Conservation (phyloP, 2,329 filamentous ascomycete species). For the Claviceps sp. region DNA sequence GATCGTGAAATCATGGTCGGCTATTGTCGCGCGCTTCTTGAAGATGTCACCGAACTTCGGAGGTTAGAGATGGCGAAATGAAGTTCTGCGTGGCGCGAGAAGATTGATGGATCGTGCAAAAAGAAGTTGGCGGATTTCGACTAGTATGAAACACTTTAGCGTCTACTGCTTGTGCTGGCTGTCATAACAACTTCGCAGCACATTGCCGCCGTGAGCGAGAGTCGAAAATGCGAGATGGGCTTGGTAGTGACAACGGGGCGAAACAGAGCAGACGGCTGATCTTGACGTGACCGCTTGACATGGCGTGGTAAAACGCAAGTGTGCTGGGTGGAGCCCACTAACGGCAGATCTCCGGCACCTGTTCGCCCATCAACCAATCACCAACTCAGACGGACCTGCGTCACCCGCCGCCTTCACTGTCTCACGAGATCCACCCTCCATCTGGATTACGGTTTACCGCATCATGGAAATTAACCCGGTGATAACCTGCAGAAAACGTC, state of each 20-base stretch:
- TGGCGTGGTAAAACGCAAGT: background rate
- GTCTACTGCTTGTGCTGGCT: slow-evolving; percentile 5
- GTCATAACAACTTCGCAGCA: slow-evolving; percentile 15
- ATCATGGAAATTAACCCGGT: background rate
- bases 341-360: slow-evolving; percentile 16
- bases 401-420: background rate
- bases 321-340: slow-evolving; percentile 16
- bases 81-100: background rate
- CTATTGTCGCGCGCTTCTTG: background rate
- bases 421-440: background rate
- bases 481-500: background rate
- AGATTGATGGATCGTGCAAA: background rate
- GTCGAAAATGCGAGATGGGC: slow-evolving; percentile 8
- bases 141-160: background rate
- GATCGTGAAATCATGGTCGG: slow-evolving; percentile 27
- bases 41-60: slow-evolving; percentile 2
- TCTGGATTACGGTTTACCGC: too few species aligned
- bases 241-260: slow-evolving; percentile 16
- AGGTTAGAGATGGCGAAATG: slow-evolving; percentile 4
- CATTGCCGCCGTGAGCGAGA: slow-evolving; percentile 20
- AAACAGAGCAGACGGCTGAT: background rate
- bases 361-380: too few species aligned
- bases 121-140: background rate
- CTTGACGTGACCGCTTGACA: background rate
- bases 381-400: background rate